Percentiles rank a stretch among this genome's conserved stretches.
These are phyloP conservation scores for Falciphora oryzae DNA, from an alignment of 2,329 filamentous ascomycete genomes.

Conservation along the genomic window DNA sequence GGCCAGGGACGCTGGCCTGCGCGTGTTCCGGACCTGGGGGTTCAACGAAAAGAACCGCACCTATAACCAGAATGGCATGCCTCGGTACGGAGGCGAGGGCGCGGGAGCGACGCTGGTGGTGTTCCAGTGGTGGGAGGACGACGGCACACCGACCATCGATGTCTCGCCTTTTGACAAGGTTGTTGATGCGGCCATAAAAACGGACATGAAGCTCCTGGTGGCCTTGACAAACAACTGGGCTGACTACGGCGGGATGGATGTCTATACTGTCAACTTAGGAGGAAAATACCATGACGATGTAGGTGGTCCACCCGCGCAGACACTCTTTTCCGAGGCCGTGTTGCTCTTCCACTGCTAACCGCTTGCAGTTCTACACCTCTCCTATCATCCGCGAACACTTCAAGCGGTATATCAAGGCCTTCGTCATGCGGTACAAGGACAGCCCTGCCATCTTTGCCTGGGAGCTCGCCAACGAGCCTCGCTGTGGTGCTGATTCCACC, in stretches of 20 bases:
- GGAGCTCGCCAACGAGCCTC: conserved; percentile 50
- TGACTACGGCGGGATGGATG: conserved; percentile 54
- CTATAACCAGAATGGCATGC: conserved; percentile 37
- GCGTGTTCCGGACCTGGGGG: conserved; percentile 33
- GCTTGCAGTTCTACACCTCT: neutral
- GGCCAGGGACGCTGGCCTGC: conserved; percentile 44
- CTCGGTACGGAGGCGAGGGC: conserved; percentile 45
- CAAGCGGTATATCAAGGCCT: neutral
- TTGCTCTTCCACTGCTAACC: neutral
- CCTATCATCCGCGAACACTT: neutral
- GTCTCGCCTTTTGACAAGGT: conserved; percentile 44
- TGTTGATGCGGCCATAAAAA: conserved; percentile 41
- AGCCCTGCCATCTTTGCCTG: conserved; percentile 46
- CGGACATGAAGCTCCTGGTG: conserved; percentile 46
- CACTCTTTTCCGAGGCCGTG: too few relatives aligned
- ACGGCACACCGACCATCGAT: conserved; percentile 40
- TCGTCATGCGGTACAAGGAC: conserved; percentile 34
- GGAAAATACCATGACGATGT: conserved; percentile 29
- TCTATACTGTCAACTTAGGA: conserved; percentile 50
- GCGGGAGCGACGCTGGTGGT: conserved; percentile 38
- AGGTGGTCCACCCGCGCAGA: neutral
- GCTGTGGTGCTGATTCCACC: conserved; percentile 33
- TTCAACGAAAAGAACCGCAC: conserved; percentile 53
- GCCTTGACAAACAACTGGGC: conserved; percentile 54
- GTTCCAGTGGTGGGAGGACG: conserved; percentile 38